Conservation (phyloP, 2,329 filamentous ascomycete genomes). For the Clathrospora elynae region DNA sequence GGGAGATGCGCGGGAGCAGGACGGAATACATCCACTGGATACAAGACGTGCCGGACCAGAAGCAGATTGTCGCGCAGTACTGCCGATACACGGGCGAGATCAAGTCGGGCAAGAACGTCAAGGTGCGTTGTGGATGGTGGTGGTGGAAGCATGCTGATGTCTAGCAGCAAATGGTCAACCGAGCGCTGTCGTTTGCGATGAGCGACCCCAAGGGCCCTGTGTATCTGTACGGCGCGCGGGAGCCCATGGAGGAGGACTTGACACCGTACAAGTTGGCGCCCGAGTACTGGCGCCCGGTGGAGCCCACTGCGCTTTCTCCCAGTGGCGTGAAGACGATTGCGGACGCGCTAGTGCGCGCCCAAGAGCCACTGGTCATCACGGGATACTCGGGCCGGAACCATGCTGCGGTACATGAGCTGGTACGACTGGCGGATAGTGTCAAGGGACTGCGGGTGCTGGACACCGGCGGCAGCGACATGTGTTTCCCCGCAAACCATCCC, state of each 20-base stretch:
- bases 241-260: conserved; percentile 84
- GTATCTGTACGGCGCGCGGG: conserved; percentile 76
- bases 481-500: conserved; percentile 67
- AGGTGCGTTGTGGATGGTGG: conserved; percentile 48
- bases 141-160: conserved; percentile 11
- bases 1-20: conserved; percentile 71
- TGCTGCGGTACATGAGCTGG: conserved; percentile 63
- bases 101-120: conserved; percentile 82
- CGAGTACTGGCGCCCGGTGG: conserved; percentile 71
- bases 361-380: conserved; percentile 71
- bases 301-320: conserved; percentile 65
- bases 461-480: conserved; percentile 80
- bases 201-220: conserved; percentile 79
- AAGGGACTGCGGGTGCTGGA: conserved; percentile 74
- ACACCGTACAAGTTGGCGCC: conserved; percentile 64
- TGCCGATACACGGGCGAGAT: conserved; percentile 83
- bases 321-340: conserved; percentile 64
- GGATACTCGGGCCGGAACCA: conserved; percentile 75
- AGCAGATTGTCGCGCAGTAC: conserved; percentile 80
- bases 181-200: conserved; percentile 79
- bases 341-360: conserved; percentile 65
- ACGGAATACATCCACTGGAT: conserved; percentile 90
- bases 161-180: conserved; percentile 74
- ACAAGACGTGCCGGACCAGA: conserved; percentile 82
- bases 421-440: conserved; percentile 69